Evolutionary conservation across 148 eudicot genomes (phyloP).

Genomic region (Arbutus unedo): DNA sequence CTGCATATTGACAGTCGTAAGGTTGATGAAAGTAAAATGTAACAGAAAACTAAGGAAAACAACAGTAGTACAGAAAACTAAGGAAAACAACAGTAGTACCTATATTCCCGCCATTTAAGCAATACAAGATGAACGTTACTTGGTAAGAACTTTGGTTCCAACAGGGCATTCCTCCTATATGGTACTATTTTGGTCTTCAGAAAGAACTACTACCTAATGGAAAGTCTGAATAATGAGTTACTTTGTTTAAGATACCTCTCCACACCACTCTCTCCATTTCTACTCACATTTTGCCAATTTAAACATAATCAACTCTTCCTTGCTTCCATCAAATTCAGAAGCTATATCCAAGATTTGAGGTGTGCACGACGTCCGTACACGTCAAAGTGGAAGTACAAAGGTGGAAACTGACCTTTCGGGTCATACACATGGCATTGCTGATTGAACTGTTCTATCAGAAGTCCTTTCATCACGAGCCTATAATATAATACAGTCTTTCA

Average conservation of each 20-base stretch:
- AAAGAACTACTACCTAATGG: not conserved
- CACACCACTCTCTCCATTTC: not conserved
- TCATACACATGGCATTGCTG: not conserved
- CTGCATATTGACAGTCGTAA: constrained; percentile 32
- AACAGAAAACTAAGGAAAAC: not conserved
- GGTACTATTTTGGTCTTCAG: not conserved
- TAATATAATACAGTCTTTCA: not conserved
- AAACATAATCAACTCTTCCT: not conserved
- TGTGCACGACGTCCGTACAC: not conserved
- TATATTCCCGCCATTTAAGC: not conserved
- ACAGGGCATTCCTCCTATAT: not conserved
- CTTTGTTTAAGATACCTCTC: not conserved
- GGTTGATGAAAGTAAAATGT: not conserved
- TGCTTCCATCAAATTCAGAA: not conserved
- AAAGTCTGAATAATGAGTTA: not conserved
- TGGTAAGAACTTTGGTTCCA: not conserved
- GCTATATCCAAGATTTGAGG: not conserved
- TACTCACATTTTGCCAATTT: not conserved
- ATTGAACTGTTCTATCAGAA: not conserved
- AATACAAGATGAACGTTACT: constrained; percentile 7
- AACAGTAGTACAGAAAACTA: not conserved
- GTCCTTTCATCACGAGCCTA: not conserved
- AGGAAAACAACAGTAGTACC: not conserved
- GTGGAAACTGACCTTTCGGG: not conserved
- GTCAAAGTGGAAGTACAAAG: not conserved